Percentiles rank a stretch among this genome's conserved stretches.
These are phyloP conservation scores for Inga laurina DNA, from an alignment of 306 rosid genomes.

Conservation along the genomic window DNA sequence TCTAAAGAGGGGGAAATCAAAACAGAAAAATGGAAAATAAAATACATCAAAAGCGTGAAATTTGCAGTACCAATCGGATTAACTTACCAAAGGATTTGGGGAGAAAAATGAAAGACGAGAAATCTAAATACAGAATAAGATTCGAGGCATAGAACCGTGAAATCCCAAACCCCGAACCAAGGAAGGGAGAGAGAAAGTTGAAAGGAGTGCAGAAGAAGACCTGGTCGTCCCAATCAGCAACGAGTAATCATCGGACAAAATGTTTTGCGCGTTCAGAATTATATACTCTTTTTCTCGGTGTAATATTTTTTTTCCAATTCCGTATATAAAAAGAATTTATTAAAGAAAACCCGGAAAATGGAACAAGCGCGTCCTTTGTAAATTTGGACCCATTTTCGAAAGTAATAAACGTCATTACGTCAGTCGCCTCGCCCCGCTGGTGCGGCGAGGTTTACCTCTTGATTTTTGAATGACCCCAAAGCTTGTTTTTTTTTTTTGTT, in stretches of 20 bases:
- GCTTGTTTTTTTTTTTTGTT: too few relatives aligned
- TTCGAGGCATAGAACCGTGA: constrained; percentile 12
- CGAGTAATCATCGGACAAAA: neutral
- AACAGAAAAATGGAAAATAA: constrained; percentile 1
- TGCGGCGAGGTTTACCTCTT: too few relatives aligned
- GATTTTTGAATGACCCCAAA: neutral
- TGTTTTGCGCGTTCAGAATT: neutral
- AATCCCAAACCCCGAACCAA: neutral
- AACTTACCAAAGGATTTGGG: constrained; percentile 23
- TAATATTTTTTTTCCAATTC: neutral
- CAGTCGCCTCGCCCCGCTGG: neutral
- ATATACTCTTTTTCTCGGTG: neutral
- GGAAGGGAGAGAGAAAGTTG: constrained; percentile 19
- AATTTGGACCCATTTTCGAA: neutral
- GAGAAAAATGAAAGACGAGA: constrained; percentile 21
- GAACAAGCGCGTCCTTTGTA: neutral
- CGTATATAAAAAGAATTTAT: neutral
- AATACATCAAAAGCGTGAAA: neutral
- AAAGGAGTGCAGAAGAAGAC: neutral
- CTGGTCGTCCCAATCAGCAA: neutral
- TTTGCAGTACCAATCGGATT: neutral
- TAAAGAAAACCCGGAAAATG: neutral
- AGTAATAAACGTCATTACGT: neutral
- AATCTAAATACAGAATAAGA: constrained; percentile 3
- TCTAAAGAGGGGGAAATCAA: neutral